A percentile compares a stretch with the other conserved stretches of the same genome.
Evolutionary conservation across 148 eudicot species (phyloP).

Genomic region (Polygonum maritimum): DNA sequence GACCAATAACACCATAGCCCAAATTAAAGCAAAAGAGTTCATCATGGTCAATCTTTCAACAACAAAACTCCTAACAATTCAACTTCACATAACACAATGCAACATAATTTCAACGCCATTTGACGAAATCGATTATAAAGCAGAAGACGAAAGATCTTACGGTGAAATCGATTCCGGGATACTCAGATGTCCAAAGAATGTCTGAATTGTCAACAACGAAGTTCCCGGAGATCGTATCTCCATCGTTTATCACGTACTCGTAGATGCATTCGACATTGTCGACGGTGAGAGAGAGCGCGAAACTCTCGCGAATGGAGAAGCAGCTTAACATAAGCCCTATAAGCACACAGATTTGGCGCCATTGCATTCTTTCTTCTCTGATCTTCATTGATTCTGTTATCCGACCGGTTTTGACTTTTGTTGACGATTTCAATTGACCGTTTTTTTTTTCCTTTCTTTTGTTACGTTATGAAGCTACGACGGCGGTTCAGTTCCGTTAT

Average conservation of each 20-base stretch:
- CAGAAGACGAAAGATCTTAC: conserved; percentile 19
- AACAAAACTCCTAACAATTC: background rate
- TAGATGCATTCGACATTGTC: conserved; percentile 45
- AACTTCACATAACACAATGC: background rate
- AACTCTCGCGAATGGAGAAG: conserved; percentile 15
- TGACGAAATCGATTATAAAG: background rate
- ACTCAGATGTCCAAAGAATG: conserved; percentile 47
- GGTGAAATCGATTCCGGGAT: conserved; percentile 46
- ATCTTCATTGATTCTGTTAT: conserved; percentile 17
- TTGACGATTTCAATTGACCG: background rate
- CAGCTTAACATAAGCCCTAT: conserved; percentile 31
- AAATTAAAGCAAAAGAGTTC: background rate
- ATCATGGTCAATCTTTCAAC: background rate
- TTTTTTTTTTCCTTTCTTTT: background rate
- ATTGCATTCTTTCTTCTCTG: conserved; percentile 14
- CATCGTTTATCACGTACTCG: conserved; percentile 47
- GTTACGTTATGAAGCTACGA: background rate
- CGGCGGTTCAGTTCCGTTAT: background rate
- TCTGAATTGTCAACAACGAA: conserved; percentile 60
- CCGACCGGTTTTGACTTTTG: background rate
- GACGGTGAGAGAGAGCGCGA: conserved; percentile 37
- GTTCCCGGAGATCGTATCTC: conserved; percentile 49
- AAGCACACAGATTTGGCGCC: conserved; percentile 16
- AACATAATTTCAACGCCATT: background rate
- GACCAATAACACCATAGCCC: background rate